A percentile compares a stretch with the other conserved stretches of the same genome.
Evolutionary conservation across 208 protist species (phyloP).

Genomic region (Hexamita inflata): DNA sequence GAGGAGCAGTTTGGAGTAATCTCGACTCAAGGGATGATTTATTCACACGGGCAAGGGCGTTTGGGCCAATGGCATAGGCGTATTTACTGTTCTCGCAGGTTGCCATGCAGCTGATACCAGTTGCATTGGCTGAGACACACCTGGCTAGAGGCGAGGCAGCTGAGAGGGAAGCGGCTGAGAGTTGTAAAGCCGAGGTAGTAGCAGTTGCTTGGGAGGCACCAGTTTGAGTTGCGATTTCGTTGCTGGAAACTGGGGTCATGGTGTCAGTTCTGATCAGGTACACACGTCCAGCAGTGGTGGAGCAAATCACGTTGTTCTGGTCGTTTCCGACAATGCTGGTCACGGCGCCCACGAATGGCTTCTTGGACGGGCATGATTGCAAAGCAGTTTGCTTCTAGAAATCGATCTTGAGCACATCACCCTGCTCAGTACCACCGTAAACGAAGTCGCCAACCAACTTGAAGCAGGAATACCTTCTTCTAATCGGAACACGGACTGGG

Average conservation of each 20-base stretch:
- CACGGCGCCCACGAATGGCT: slow-evolving; percentile 11
- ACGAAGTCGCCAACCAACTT: not conserved
- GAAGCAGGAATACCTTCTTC: slow-evolving; percentile 1
- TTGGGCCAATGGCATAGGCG: not conserved
- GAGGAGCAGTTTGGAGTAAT: slow-evolving; percentile 13
- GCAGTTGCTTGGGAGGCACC: not conserved
- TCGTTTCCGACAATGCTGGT: slow-evolving; percentile 8
- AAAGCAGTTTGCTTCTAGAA: not conserved
- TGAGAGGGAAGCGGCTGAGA: not conserved
- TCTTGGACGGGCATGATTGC: not conserved
- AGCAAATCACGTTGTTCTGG: not conserved
- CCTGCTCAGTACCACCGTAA: slow-evolving; percentile 16
- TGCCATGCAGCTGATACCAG: not conserved
- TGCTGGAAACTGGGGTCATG: not conserved
- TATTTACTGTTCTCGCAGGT: not conserved
- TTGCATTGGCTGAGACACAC: not conserved
- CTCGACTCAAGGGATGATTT: slow-evolving; percentile 1
- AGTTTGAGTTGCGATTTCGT: slow-evolving; percentile 5
- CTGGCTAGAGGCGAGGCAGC: not conserved
- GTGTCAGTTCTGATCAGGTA: slow-evolving; percentile 21
- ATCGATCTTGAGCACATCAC: slow-evolving; percentile 26
- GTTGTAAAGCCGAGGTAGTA: not conserved
- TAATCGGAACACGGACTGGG: not conserved
- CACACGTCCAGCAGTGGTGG: not conserved
- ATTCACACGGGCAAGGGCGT: not conserved